phyloP scores from a whole-genome alignment of 331 rosid species.

The Erythrophleum ivorense region DNA sequence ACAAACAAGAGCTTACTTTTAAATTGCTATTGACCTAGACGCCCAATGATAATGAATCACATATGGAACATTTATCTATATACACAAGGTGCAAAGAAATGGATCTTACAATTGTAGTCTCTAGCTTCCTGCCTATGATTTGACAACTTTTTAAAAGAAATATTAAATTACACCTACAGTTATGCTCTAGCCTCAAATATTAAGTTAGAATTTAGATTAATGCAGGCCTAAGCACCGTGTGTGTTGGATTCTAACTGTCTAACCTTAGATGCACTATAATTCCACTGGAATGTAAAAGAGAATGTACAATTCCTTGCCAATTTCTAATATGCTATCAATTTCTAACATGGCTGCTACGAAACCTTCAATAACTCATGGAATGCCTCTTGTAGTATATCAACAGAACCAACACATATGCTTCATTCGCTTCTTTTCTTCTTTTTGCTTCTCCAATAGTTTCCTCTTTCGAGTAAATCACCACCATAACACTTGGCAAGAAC shows the following conservation, averaged over 20 bases:
- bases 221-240: not conserved
- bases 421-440: constrained; percentile 98
- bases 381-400: constrained; percentile 97
- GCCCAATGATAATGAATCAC: not conserved
- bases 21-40: not conserved
- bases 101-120: not conserved
- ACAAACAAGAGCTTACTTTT: not conserved
- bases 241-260: not conserved
- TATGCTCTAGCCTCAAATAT: not conserved
- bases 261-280: not conserved
- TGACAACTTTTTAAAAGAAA: not conserved
- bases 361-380: constrained; percentile 87
- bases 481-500: constrained; percentile 98
- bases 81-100: not conserved
- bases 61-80: not conserved
- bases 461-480: constrained; percentile 84
- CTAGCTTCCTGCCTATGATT: not conserved
- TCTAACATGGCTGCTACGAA: constrained; percentile 52
- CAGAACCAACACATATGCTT: constrained; percentile 81
- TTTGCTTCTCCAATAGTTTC: constrained; percentile 95
- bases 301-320: constrained; percentile 40
- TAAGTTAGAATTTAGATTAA: constrained; percentile 10
- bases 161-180: not conserved
- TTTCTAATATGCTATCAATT: constrained; percentile 20
- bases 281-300: constrained; percentile 13